Base-by-base conservation (phyloP, 257 asterid species). In the Scutellaria barbata region DNA sequence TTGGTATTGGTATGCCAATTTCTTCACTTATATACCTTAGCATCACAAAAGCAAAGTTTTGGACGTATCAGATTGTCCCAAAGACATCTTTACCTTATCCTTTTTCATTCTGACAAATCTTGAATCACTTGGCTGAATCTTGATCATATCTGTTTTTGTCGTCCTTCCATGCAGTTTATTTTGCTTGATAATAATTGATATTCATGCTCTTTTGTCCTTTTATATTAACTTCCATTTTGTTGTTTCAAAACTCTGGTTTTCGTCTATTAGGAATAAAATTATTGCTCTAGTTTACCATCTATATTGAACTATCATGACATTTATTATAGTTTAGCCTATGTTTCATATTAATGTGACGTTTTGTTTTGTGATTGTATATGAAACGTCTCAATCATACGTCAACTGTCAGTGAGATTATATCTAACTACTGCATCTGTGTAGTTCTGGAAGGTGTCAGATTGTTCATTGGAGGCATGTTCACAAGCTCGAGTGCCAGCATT, bases 371-470 rank as follows among this genome's bases (percentile, higher is more conserved):
- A 1, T 30, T 30, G 3, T 30, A 30, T 30, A 4, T 30, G 33
- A 46, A 62, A 40, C 33, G 10, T 22, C 14, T 17, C n/a, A 60
- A 60, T 52, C 65, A 41, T 69, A 51, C 12, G 43, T 63, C 11
- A 62, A 63, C 43, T 71, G 25, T 16, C 58, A 30, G 55, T 63
- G 20, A 37, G 76, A 46, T 70, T 30, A 63, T 55, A 18, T 9
- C 20, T 54, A 16, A 17, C 58, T 14, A 25, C 67, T 51, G 66
- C 66, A 58, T 73, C 3, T 73, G 7, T 79, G 86, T 77, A 92
- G 96, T 83, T 92, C 96, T 43, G 98, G 98, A 47, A 82, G 86
- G 83, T 92, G 98, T 69, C 96, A 89, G 84, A 85, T 92, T 69
- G 73, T 81, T 78, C 96, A 92, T 22, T 92, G 98, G 98, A 89